Conservation (phyloP, 176 grass and related monocot species). For the Thalia dealbata region DNA sequence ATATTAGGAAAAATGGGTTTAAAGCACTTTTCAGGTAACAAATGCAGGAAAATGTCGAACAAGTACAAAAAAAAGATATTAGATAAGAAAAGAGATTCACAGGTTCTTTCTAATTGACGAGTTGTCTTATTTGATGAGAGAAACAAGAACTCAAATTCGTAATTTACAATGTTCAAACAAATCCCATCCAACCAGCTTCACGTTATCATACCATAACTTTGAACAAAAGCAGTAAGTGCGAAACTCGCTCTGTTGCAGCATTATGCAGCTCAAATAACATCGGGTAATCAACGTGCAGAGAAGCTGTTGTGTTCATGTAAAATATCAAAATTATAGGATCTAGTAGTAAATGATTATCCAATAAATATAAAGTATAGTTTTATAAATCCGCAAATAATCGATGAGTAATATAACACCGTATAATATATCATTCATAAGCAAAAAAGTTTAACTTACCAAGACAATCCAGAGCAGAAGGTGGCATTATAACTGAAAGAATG, state of each 20-base stretch:
- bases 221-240: constrained; percentile 26
- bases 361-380: not conserved
- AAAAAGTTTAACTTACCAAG: constrained; percentile 51
- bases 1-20: too few species aligned
- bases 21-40: too few species aligned
- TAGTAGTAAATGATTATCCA: not conserved
- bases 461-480: constrained; percentile 91
- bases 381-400: not conserved
- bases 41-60: too few species aligned
- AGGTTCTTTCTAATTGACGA: too few species aligned
- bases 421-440: constrained; percentile 5
- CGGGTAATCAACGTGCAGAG: constrained; percentile 92
- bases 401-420: constrained; percentile 6
- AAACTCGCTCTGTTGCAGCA: constrained; percentile 56
- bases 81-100: too few species aligned
- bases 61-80: too few species aligned
- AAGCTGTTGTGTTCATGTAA: constrained; percentile 44
- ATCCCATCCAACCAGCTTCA: not conserved
- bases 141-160: too few species aligned
- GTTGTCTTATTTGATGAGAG: too few species aligned
- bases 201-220: not conserved
- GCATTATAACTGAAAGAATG: constrained; percentile 84
- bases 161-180: too few species aligned
- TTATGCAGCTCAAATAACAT: constrained; percentile 96
- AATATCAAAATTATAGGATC: constrained; percentile 6